Evolutionary conservation across 306 rosid genomes (phyloP), one percentile per base, ranked within the genome.

Genomic region (Abrus pulchellus): DNA sequence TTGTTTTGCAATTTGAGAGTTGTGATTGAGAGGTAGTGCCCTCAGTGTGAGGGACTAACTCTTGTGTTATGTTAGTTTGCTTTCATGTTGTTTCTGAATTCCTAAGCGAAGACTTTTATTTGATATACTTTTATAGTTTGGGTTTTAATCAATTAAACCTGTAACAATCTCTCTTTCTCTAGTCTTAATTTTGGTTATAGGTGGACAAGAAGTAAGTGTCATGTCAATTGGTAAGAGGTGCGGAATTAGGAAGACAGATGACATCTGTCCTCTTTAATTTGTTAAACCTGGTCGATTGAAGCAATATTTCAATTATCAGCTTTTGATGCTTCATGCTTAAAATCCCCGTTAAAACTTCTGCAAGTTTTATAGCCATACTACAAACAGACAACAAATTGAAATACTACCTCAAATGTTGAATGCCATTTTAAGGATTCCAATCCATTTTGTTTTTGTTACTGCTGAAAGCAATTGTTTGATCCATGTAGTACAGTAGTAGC

Each of bases 301-400:
- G 27, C 70, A 75, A 60, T 72, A 29, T 59, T 45, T 59, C 57
- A 60, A 30, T 12, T n/a, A 45, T 13, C 80, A 9, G 47, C n/a
- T 75, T 75, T 32, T 61, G 36, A 20, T 20, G 20, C 20, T 20
- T 20, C 20, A 75, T 61, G 48, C 27, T 44, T 75, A 7, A 30
- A 59, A 27, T 27, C 9, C 20, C 20, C 43, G 1, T 11, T 61
- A 4, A 33, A 61, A 61, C 10, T 5, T 33, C 4, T 9, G 11
- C 64, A 28, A 28, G 13, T 28, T 57, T 9, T 57, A 29, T 28
- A 29, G 0, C 33, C 5, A 3, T 30, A 7, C 36, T 27, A 5
- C 34, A 9, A 56, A 56, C 36, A 2, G 30, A 54, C 1, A 2
- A 2, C 20, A 54, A 20, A 1, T 20, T 54, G 10, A 54, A 55